These are phyloP conservation scores for Immersiporthe knoxdaviesiana DNA, from an alignment of 2,329 filamentous ascomycete species.

Conservation along the genomic window DNA sequence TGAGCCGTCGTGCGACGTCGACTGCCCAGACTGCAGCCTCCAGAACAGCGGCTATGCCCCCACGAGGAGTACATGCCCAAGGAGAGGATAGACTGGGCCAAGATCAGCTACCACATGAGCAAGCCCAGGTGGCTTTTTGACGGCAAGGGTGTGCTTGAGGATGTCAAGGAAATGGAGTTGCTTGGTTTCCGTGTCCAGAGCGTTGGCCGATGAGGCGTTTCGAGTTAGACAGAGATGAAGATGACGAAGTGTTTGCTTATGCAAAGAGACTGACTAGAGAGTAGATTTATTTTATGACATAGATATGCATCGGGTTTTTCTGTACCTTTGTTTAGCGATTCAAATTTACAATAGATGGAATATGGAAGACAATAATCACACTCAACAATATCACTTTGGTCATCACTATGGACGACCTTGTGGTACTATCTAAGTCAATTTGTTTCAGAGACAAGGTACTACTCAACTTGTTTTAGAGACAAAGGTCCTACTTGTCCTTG, in stretches of 20 bases:
- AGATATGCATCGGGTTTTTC: too few species aligned
- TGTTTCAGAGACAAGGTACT: too few species aligned
- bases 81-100: conserved; percentile 56
- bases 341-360: too few species aligned
- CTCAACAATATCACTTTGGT: too few species aligned
- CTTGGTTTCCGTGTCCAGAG: conserved; percentile 58
- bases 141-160: conserved; percentile 54
- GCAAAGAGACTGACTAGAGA: neutral
- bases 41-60: conserved; percentile 49
- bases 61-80: conserved; percentile 50
- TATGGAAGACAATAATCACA: too few species aligned
- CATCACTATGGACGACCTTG: too few species aligned
- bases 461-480: too few species aligned
- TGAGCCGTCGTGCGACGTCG: conserved; percentile 49
- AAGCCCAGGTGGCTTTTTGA: conserved; percentile 61
- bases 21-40: conserved; percentile 56
- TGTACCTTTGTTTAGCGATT: too few species aligned
- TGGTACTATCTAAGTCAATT: too few species aligned
- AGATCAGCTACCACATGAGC: conserved; percentile 53
- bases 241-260: too few species aligned
- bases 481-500: neutral
- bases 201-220: conserved; percentile 45
- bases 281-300: too few species aligned
- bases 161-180: conserved; percentile 51
- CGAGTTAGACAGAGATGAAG: too few species aligned